phyloP scores from a whole-genome alignment of 352 stramenopile species.

The Phytophthora aleatoria region DNA sequence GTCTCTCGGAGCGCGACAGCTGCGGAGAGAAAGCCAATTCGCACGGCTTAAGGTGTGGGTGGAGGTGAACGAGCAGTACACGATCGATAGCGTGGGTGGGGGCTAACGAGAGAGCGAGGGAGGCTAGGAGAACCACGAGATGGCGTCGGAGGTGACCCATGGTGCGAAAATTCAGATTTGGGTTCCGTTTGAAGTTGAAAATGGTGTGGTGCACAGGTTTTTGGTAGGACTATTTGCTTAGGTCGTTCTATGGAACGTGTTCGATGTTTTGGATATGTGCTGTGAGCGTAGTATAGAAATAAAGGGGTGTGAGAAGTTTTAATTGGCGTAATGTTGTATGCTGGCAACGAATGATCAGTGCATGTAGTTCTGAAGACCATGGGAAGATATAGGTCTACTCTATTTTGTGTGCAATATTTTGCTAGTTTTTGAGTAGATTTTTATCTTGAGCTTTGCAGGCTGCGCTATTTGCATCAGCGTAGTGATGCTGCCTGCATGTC shows the following conservation, averaged over 20 bases:
- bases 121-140: conserved; percentile 24
- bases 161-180: conserved; percentile 1
- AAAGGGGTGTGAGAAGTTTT: neutral
- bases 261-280: conserved; percentile 7
- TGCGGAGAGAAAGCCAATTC: neutral
- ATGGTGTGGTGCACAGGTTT: conserved; percentile 11
- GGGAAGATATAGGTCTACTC: conserved; percentile 17
- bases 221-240: conserved; percentile 6
- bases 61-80: conserved; percentile 51
- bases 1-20: conserved; percentile 17
- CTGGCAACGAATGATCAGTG: conserved; percentile 5
- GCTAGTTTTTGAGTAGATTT: neutral
- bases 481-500: conserved; percentile 8
- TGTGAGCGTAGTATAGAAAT: neutral
- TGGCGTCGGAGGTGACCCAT: conserved; percentile 15
- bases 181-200: conserved; percentile 23
- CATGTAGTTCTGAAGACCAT: conserved; percentile 8
- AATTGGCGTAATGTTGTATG: conserved; percentile 1
- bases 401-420: conserved; percentile 1
- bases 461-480: neutral
- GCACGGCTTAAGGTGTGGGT: conserved; percentile 30
- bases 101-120: conserved; percentile 14
- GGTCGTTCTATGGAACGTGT: conserved; percentile 1
- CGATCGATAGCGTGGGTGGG: neutral
- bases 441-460: conserved; percentile 17